These are phyloP conservation scores for Schizothecium vesticola DNA, from an alignment of 495 filamentous ascomycete species.

Conservation along the genomic window DNA sequence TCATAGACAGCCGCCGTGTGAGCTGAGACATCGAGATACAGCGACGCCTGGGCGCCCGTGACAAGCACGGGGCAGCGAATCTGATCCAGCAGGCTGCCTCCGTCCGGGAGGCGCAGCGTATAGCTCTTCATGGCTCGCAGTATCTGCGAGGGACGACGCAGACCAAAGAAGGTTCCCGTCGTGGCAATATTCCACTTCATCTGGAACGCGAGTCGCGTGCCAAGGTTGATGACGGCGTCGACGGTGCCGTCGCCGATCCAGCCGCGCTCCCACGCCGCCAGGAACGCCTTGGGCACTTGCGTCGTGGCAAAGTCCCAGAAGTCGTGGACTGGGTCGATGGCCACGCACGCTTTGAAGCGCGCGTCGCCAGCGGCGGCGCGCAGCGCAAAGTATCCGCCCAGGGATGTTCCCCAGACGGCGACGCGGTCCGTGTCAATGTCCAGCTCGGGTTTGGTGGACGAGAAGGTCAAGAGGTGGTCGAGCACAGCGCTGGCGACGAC, in stretches of 20 bases:
- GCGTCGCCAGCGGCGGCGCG: constrained; percentile 36
- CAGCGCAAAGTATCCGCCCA: constrained; percentile 44
- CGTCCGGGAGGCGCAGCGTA: constrained; percentile 8
- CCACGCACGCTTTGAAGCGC: constrained; percentile 42
- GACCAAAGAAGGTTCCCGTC: constrained; percentile 17
- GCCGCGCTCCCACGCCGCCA: constrained; percentile 25
- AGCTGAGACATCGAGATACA: constrained; percentile 8
- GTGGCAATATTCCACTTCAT: constrained; percentile 33
- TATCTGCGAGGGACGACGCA: constrained; percentile 19
- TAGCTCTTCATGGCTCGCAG: constrained; percentile 19
- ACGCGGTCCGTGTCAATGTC: constrained; percentile 39
- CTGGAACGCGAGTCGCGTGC: constrained; percentile 24
- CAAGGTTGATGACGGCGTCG: constrained; percentile 4
- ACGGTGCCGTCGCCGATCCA: constrained; percentile 29
- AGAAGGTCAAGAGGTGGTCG: constrained; percentile 21
- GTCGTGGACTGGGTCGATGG: constrained; percentile 38
- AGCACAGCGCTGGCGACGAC: constrained; percentile 27
- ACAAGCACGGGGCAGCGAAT: constrained; percentile 28
- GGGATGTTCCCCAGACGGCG: constrained; percentile 35
- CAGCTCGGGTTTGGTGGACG: constrained; percentile 21
- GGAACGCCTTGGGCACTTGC: constrained; percentile 28
- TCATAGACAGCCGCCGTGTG: constrained; percentile 9
- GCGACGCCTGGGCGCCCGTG: constrained; percentile 18
- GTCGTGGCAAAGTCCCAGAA: constrained; percentile 30
- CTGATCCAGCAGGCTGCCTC: neutral